Base-by-base conservation (phyloP, 2,329 filamentous ascomycete species). In the Fusarium vanettenii region DNA sequence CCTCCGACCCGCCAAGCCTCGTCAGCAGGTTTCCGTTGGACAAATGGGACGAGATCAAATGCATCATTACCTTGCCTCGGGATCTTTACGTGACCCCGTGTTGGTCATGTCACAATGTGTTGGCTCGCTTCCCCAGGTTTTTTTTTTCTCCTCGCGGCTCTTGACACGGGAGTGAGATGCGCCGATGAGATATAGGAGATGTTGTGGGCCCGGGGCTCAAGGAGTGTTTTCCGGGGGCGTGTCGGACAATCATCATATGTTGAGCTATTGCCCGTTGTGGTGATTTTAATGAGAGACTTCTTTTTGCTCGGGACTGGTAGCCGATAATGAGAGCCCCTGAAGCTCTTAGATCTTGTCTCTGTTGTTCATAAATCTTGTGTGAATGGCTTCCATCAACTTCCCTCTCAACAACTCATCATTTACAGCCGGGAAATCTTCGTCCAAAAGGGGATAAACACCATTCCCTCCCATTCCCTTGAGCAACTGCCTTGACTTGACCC, bases 111-210 rank as follows among this genome's bases (percentile, higher is more conserved):
- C 18, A 33, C 29, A 10, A 55, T 60, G 55, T 59, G 35, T 22
- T 55, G 33, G 50, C 59, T 67, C 57, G 52, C 16, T 50, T 62
- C 60, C 60, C 60, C 60, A 62, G 41, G 60, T 62, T 62, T 62
- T 37, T 50, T n/a, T 20, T 37, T 60, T 37, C 60, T 52, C 60
- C 50, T 64, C 33, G 16, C 31, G 35, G 35, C 39, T 25, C 60
- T 65, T 37, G 39, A 20, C 8, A 52, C 55, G 37, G 66, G 29
- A 50, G 48, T 29, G 39, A 43, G 43, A 43, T 35, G 37, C 27
- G 59, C 67, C 64, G 67, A 50, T 57, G n/a, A 39, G 35, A 41
- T 18, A 50, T 27, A 43, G n/a, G n/a, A 31, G 43, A n/a, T 25
- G 29, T 8, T 61, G 27, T 61, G 41, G n/a, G 59, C 57, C 57